These are phyloP conservation scores for Pythium folliculosum DNA, from an alignment of 352 stramenopile species.

Conservation along the genomic window DNA sequence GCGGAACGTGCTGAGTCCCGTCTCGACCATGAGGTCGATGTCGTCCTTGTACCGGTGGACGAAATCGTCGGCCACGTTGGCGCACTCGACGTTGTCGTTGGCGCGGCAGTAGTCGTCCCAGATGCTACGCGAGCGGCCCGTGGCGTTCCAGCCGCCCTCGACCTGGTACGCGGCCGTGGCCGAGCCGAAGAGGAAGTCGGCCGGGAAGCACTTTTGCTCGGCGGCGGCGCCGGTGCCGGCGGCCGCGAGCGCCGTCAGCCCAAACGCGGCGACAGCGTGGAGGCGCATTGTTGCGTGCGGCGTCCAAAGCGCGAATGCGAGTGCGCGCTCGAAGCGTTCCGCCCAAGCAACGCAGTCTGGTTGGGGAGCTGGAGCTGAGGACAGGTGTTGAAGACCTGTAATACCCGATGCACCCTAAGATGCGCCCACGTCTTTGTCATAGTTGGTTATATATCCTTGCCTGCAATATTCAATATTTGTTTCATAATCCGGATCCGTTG, in stretches of 20 bases:
- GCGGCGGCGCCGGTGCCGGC: too few relatives aligned
- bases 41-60: slow-evolving; percentile 91
- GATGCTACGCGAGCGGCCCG: slow-evolving; percentile 79
- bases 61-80: slow-evolving; percentile 94
- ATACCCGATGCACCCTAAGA: not conserved
- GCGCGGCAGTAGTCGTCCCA: slow-evolving; percentile 93
- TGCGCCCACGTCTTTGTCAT: not conserved
- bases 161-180: slow-evolving; percentile 94
- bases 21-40: slow-evolving; percentile 90
- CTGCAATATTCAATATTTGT: not conserved
- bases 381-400: not conserved
- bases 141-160: slow-evolving; percentile 88
- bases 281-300: not conserved
- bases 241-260: not conserved
- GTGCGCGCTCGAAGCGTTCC: too few relatives aligned
- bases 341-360: too few relatives aligned
- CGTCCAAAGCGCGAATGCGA: not conserved
- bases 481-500: not conserved
- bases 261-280: not conserved
- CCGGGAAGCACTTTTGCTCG: slow-evolving; percentile 44
- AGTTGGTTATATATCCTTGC: not conserved
- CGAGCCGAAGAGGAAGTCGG: slow-evolving; percentile 87
- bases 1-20: slow-evolving; percentile 91
- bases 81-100: slow-evolving; percentile 69
- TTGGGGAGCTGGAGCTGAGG: too few relatives aligned